Evolutionary conservation across 176 grass and related monocot genomes (phyloP).

Genomic region (Avena eriantha): DNA sequence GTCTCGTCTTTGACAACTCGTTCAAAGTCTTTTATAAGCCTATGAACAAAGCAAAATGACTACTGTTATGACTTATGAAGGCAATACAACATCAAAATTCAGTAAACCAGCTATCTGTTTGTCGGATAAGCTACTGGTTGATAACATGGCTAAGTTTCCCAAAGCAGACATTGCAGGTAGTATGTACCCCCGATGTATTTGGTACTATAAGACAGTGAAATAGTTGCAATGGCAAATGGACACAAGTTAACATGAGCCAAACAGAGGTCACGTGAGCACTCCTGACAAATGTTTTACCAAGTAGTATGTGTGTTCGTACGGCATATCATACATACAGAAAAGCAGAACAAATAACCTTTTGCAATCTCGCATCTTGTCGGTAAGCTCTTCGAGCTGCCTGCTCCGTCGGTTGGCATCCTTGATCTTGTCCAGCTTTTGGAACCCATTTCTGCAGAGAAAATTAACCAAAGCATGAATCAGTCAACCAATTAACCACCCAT

Average conservation of each 20-base stretch:
- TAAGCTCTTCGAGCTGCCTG: constrained; percentile 90
- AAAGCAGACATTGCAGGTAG: background rate
- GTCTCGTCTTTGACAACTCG: constrained; percentile 72
- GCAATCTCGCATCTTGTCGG: constrained; percentile 96
- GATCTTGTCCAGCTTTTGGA: constrained; percentile 97
- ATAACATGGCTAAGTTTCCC: background rate
- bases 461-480: background rate
- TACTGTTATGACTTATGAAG: background rate
- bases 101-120: background rate
- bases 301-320: background rate
- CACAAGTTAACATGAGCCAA: constrained; percentile 15
- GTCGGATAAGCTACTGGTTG: background rate
- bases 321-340: background rate
- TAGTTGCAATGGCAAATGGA: background rate
- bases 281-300: constrained; percentile 8
- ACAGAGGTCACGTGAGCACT: background rate
- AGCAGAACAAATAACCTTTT: constrained; percentile 63
- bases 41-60: constrained; percentile 43
- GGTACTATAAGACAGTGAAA: background rate
- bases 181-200: background rate
- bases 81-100: background rate
- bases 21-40: constrained; percentile 97
- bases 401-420: constrained; percentile 86
- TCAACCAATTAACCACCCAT: background rate
- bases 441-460: constrained; percentile 75